These are phyloP conservation scores for Fusarium decemcellulare DNA, from an alignment of 2,329 filamentous ascomycete genomes.

Conservation along the genomic window DNA sequence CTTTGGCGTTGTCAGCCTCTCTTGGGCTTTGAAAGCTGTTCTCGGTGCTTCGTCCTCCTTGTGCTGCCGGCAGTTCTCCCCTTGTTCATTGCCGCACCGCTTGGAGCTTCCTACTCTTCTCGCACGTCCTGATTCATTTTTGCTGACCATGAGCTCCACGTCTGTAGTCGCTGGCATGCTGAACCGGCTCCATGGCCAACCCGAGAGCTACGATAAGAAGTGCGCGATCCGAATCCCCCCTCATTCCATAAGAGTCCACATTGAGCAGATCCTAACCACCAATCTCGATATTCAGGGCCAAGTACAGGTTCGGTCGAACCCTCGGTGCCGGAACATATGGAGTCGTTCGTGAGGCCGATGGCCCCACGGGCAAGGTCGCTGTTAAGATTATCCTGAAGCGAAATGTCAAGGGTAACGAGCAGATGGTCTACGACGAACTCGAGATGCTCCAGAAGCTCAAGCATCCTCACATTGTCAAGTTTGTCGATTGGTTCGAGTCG, in stretches of 20 bases:
- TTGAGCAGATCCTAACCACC: slow-evolving; percentile 44
- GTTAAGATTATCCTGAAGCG: slow-evolving; percentile 99
- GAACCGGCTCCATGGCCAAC: slow-evolving; percentile 96
- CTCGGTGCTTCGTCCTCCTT: slow-evolving; percentile 1
- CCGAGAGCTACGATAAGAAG: slow-evolving; percentile 99
- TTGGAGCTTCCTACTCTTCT: neutral
- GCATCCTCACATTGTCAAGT: slow-evolving; percentile 96
- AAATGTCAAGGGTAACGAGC: slow-evolving; percentile 97
- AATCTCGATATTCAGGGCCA: slow-evolving; percentile 68
- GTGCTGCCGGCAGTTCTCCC: neutral
- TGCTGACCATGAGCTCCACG: slow-evolving; percentile 42
- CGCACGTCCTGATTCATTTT: slow-evolving; percentile 11
- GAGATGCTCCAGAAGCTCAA: slow-evolving; percentile 91
- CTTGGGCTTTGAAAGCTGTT: neutral
- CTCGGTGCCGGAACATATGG: slow-evolving; percentile 98
- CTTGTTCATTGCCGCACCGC: slow-evolving; percentile 1
- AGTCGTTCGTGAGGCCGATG: slow-evolving; percentile 95
- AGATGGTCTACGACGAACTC: slow-evolving; percentile 98
- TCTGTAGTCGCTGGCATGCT: slow-evolving; percentile 86
- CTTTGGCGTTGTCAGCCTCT: slow-evolving; percentile 31
- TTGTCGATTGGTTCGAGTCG: slow-evolving; percentile 99
- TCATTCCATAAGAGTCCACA: slow-evolving; percentile 24
- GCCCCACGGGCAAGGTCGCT: slow-evolving; percentile 86
- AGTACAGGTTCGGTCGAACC: slow-evolving; percentile 93
- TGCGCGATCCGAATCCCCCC: slow-evolving; percentile 58